Evolutionary conservation across 2,329 filamentous ascomycete genomes (phyloP), one percentile per base, ranked within the genome.

Genomic region (Graphilbum ipis-grandicollis): DNA sequence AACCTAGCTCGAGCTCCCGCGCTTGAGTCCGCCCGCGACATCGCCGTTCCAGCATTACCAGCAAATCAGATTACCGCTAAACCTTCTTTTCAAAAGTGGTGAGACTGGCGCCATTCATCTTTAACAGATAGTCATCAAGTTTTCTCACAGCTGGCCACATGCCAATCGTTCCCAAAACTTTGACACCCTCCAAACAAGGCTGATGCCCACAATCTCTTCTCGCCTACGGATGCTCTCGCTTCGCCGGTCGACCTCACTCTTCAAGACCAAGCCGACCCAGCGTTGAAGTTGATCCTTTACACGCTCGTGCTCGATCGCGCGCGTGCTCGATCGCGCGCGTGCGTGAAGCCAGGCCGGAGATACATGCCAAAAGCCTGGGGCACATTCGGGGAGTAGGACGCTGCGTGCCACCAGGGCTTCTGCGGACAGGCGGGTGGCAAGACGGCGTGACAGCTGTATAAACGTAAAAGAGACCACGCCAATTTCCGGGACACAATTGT

Each of bases 111-210:
- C 21, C 10, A 23, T 22, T 9, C 34, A 23, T 23, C 36, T 12
- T 36, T 15, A 50, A 47, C n/a, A n/a, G n/a, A n/a, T n/a, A n/a
- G n/a, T n/a, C n/a, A n/a, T n/a, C n/a, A n/a, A n/a, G n/a, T n/a
- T n/a, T n/a, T n/a, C n/a, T n/a, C n/a, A n/a, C n/a, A n/a, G 43
- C 33, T 60, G 58, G 2, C 60, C 63, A 14, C 53, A 53, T 2
- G 63, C 61, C 25, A 79, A 58, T 18, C 62, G 60, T 54, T 81
- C 77, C 75, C 75, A 82, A 48, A 78, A 80, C 41, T 62, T 61
- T 47, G 66, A 66, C 39, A 82, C 50, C 18, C 67, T 62, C 63
- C 73, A 71, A 7, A 79, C 74, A 31, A 67, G 56, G 3, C 70
- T 68, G 0, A 71, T 53, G 1, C 69, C 67, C 1, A 57, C 55